phyloP scores from a whole-genome alignment of 345 rosid genomes.

The Isatis tinctoria region DNA sequence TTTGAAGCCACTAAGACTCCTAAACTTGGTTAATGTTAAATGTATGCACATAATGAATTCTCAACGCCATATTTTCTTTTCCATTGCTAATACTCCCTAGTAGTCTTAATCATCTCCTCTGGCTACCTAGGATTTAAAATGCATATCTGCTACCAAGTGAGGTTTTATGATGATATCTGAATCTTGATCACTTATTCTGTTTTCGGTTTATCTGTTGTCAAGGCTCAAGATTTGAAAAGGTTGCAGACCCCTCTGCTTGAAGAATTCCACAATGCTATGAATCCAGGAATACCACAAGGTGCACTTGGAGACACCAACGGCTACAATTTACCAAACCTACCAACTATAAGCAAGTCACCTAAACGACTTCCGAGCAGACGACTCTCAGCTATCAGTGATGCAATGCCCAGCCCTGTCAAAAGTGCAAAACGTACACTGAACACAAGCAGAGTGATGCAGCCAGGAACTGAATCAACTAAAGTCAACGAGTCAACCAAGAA shows the following conservation, averaged over 20 bases:
- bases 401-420: conserved; percentile 39
- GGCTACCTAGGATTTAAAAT: neutral
- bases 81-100: neutral
- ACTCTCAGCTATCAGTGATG: conserved; percentile 50
- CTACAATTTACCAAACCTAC: conserved; percentile 56
- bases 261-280: conserved; percentile 74
- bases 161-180: conserved; percentile 8
- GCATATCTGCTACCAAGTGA: neutral
- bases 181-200: neutral
- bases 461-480: conserved; percentile 54
- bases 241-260: conserved; percentile 80
- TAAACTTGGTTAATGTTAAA: neutral
- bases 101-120: neutral
- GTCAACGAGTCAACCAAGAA: conserved; percentile 41
- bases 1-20: neutral
- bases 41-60: neutral
- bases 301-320: conserved; percentile 36
- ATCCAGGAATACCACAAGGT: conserved; percentile 45
- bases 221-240: conserved; percentile 81
- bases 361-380: conserved; percentile 74
- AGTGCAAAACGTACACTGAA: conserved; percentile 34
- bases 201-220: neutral
- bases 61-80: neutral
- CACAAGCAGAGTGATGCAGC: conserved; percentile 34
- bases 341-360: conserved; percentile 79